Percentiles rank a stretch among this genome's conserved stretches.
phyloP scores from a whole-genome alignment of 208 protist genomes.

The Leishmania tropica region DNA sequence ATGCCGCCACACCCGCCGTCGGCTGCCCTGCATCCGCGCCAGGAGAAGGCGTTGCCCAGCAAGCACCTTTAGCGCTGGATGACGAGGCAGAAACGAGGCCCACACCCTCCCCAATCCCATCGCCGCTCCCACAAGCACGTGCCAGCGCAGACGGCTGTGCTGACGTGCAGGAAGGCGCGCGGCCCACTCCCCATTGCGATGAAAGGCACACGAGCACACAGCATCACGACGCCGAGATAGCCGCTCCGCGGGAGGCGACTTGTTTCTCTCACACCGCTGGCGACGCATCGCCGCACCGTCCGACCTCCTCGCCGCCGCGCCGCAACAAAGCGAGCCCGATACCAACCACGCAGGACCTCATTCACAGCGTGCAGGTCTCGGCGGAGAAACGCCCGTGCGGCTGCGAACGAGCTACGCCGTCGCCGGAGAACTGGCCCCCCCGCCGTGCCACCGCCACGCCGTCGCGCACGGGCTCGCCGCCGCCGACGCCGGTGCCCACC shows the following conservation, averaged over 20 bases:
- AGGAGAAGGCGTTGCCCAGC: neutral
- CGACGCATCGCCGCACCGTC: neutral
- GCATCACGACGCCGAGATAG: too few species aligned
- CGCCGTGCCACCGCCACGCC: conserved; percentile 1
- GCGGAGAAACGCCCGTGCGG: conserved; percentile 33
- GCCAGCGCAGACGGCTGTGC: neutral
- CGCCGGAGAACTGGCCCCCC: conserved; percentile 9
- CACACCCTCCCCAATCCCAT: neutral
- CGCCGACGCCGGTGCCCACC: conserved; percentile 11
- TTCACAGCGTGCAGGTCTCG: conserved; percentile 41
- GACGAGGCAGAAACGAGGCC: neutral
- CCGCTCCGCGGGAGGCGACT: neutral
- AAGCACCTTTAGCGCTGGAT: neutral
- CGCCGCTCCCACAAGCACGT: neutral
- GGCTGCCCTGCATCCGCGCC: neutral
- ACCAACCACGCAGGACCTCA: conserved; percentile 31
- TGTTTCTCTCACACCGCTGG: neutral
- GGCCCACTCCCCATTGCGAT: too few species aligned
- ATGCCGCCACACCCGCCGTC: conserved; percentile 8
- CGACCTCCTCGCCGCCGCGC: conserved; percentile 7
- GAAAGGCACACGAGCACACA: neutral
- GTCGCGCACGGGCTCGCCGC: conserved; percentile 10
- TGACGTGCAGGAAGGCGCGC: neutral
- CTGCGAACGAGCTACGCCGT: conserved; percentile 30
- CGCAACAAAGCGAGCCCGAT: conserved; percentile 22